Base-by-base conservation (phyloP, 2,329 filamentous ascomycete genomes). In the Mycosphaerella sp. region DNA sequence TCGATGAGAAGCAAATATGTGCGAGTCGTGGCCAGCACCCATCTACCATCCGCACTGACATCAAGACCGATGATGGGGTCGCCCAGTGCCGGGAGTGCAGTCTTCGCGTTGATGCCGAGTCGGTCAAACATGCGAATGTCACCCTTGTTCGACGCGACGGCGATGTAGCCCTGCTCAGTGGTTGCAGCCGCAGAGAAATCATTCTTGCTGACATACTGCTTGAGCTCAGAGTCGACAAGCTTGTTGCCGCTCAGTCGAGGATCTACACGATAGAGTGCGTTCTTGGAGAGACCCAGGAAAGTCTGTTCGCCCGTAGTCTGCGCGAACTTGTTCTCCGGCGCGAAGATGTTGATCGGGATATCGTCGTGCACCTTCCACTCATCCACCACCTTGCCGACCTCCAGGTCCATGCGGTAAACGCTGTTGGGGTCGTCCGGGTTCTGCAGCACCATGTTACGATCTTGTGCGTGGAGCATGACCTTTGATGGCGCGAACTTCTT, bases 291-390 rank as follows among this genome's bases (percentile, higher is more conserved):
- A 73, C 93, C 93, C 8, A 98, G 76, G 78, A 98, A 97, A 0
- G 93, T 95, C 67, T 95, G 90, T 68, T 95, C 90, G 56, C 85
- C 84, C 0, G 90, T 96, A 86, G 95, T 95, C 75, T 98, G 93
- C 1, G 93, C 85, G 66, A 96, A 98, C 81, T 98, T 98, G 56
- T 86, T 95, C 71, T 96, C 91, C 0, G 93, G 93, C 0, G 89
- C 89, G 72, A 97, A 97, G 8, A 85, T 93, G 51, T 88, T 84
- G 57, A 97, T 88, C 0, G 89, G 86, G 52, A 98, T 96, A 68
- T 97, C 89, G 59, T 98, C 92, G 67, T 98, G 92, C 11, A 98
- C 81, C 64, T 95, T 95, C 93, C 93, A 98, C 72, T 98, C 93
- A 67, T 98, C 93, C 1, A 97, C 90, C 36, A 98, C 88, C 74